Base-by-base conservation (phyloP, 2,329 filamentous ascomycete species). In the Arthrobotrys sinensis region DNA sequence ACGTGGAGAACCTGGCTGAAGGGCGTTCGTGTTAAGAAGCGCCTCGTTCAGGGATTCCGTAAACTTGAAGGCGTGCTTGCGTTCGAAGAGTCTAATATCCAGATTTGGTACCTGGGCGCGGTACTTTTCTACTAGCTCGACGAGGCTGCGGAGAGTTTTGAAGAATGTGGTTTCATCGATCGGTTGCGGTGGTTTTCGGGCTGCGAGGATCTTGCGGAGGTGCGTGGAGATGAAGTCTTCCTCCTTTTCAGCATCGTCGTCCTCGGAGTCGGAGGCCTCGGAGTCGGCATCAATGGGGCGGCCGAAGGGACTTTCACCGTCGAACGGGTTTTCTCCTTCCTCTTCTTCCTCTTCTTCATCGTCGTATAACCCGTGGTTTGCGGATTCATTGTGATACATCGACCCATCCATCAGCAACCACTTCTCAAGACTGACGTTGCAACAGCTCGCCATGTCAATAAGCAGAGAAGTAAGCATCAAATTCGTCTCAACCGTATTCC, bases 401-500 rank as follows among this genome's bases (percentile, higher is more conserved):
- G 85, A 86, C 3, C 92, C 92, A 66, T 91, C 90, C 14, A 93
- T 90, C 4, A 95, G 86, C 34, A 98, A 86, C 95, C 96, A 99
- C n/a, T 92, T 92, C 82, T 97, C 93, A 11, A 97, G 87, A 19
- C 91, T 90, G 82, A 97, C 91, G 80, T 93, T 92, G 4, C 93
- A 92, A 81, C 96, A 98, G 0, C 92, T 90, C 10, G 92, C 92
- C 46, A 99, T 87, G 80, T 93, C 92, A 32, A 96, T 89, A 50
- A 98, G 87, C 0, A 92, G 89, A 82, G 96, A 93, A 0, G 95
- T 98, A 1, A 97, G 87, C 0, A 92, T 92, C 2, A 99, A 86
- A 81, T 99, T 99, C 1, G 92, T 94, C 81, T 97, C 93, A 1
- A 98, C 90, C 1, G 93, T 91, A 81, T 99, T 99, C 4, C 93